phyloP scores from a whole-genome alignment of 805 yeast genomes.

The Candida morakotiae region DNA sequence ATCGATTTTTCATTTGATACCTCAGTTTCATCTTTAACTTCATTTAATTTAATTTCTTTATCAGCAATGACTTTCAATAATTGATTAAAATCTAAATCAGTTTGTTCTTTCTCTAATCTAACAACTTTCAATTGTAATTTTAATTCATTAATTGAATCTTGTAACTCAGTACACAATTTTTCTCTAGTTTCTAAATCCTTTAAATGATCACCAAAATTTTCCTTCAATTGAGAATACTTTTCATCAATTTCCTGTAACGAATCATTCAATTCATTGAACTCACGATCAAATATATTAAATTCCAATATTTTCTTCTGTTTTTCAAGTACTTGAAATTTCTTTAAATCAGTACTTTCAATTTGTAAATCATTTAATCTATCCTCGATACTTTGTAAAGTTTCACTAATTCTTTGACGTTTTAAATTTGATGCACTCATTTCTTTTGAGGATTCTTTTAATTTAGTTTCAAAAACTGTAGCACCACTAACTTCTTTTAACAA shows the following conservation, averaged over 20 bases:
- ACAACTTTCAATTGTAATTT: constrained; percentile 49
- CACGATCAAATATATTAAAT: constrained; percentile 73
- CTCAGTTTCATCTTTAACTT: constrained; percentile 32
- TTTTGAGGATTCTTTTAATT: constrained; percentile 70
- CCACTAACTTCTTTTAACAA: constrained; percentile 92
- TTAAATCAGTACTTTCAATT: constrained; percentile 73
- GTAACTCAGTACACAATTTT: constrained; percentile 39
- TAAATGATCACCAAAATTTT: constrained; percentile 51
- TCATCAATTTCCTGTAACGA: constrained; percentile 60
- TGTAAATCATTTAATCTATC: constrained; percentile 74
- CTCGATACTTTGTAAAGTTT: constrained; percentile 65
- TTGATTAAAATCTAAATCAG: constrained; percentile 47
- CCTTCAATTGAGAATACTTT: constrained; percentile 47
- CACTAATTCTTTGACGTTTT: constrained; percentile 69
- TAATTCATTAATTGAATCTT: constrained; percentile 42
- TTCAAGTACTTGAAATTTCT: constrained; percentile 63
- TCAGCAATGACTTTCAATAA: constrained; percentile 46
- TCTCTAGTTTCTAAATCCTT: constrained; percentile 62
- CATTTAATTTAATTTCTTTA: constrained; percentile 43
- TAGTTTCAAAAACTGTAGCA: constrained; percentile 83
- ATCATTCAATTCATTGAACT: constrained; percentile 56
- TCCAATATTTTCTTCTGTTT: constrained; percentile 67
- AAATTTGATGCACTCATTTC: constrained; percentile 72
- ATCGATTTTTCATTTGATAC: constrained; percentile 26
- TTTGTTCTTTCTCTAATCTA: constrained; percentile 53